These are phyloP conservation scores for Beta lomatogona DNA, from an alignment of 179 eudicot genomes.

Conservation along the genomic window DNA sequence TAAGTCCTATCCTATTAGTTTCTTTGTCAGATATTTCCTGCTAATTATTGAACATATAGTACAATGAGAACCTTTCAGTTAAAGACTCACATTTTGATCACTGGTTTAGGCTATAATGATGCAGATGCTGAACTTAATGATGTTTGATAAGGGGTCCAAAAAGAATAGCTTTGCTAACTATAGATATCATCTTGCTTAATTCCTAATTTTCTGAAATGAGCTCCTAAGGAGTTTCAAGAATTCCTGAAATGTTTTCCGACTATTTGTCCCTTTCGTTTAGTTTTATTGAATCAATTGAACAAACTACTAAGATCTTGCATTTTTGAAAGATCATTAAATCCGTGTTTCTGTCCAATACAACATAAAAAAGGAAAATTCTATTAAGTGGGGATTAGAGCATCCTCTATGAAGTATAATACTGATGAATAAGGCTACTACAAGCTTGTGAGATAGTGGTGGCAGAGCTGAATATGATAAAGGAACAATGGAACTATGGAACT, in stretches of 20 bases:
- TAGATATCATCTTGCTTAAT: no score
- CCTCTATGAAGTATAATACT: neutral
- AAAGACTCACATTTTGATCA: neutral
- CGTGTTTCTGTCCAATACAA: neutral
- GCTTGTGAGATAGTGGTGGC: neutral
- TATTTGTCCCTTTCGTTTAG: no score
- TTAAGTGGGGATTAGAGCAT: neutral
- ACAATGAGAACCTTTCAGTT: neutral
- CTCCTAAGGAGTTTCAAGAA: neutral
- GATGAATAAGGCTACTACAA: neutral
- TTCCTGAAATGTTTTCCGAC: neutral
- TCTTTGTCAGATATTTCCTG: neutral
- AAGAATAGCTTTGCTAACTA: no score
- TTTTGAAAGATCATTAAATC: neutral
- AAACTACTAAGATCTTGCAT: neutral
- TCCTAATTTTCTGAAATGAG: no score
- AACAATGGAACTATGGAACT: no score
- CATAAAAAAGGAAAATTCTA: neutral
- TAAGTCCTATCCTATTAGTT: neutral
- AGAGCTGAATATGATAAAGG: neutral
- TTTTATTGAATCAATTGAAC: neutral
- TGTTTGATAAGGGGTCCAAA: neutral
- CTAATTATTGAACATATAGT: neutral
- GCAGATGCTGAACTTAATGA: neutral
- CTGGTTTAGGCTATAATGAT: neutral